Percentiles rank a stretch among this genome's conserved stretches.
Evolutionary conservation across 1,284 basidiomycete species (phyloP).

Genomic region (Albatrellus sp.): DNA sequence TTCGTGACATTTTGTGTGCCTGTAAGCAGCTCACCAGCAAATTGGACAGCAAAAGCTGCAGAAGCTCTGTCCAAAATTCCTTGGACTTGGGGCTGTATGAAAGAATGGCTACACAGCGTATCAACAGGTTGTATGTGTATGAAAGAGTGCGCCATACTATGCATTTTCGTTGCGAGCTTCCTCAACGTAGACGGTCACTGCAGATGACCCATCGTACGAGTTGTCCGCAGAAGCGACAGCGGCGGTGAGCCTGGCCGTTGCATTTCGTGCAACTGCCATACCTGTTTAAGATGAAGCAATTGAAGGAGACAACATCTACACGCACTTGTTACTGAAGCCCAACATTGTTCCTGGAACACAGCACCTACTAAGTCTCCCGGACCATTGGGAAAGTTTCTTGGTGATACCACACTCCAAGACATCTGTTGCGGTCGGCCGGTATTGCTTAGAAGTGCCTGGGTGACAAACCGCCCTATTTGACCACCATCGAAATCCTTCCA

Average conservation of each 20-base stretch:
- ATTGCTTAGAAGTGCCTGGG: conserved; percentile 11
- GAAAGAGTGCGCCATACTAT: conserved; percentile 10
- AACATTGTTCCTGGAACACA: conserved; percentile 13
- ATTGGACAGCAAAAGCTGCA: conserved; percentile 21
- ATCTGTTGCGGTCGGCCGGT: conserved; percentile 11
- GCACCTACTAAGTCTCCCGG: conserved; percentile 8
- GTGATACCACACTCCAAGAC: conserved; percentile 10
- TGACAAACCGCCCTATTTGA: conserved; percentile 12
- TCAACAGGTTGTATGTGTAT: neutral
- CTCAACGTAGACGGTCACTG: conserved; percentile 13
- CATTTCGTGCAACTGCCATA: conserved; percentile 12
- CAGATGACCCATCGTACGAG: conserved; percentile 12
- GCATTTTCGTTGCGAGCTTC: conserved; percentile 19
- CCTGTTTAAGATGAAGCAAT: neutral
- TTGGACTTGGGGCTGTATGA: conserved; percentile 5
- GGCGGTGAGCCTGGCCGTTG: conserved; percentile 11
- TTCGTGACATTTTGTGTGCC: conserved; percentile 14
- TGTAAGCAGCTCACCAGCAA: conserved; percentile 24
- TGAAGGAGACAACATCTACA: neutral
- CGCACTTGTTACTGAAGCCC: conserved; percentile 15
- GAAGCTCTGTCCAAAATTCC: conserved; percentile 8
- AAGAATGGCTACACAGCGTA: neutral
- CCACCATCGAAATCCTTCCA: conserved; percentile 17
- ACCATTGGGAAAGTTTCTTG: conserved; percentile 10
- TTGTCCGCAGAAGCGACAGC: conserved; percentile 11